Conservation (phyloP, 495 filamentous ascomycete species). For the Penicillium arizonense region DNA sequence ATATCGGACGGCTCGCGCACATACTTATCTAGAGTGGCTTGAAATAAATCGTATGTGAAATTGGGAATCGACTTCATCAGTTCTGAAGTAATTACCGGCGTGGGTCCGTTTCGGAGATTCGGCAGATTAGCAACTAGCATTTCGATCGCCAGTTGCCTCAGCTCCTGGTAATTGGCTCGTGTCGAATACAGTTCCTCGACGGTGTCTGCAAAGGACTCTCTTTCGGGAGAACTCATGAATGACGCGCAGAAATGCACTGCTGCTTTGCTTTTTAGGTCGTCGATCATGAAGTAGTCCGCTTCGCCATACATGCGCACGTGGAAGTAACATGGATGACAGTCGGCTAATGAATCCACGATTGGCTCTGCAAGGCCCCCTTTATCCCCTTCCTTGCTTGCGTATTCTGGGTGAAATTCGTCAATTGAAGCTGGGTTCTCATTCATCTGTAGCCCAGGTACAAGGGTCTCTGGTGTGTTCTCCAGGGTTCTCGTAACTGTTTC, state of each 20-base stretch:
- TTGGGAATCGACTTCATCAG: no score
- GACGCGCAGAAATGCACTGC: background rate
- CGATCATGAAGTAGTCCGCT: slow-evolving; percentile 11
- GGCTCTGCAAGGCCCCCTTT: background rate
- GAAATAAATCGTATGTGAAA: no score
- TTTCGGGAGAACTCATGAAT: background rate
- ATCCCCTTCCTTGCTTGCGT: background rate
- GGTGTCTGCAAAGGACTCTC: background rate
- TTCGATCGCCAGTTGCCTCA: slow-evolving; percentile 2
- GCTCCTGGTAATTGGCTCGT: background rate
- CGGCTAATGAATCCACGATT: background rate
- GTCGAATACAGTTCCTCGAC: background rate
- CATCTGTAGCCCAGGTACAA: background rate
- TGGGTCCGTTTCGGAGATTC: no score
- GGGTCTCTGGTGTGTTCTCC: background rate
- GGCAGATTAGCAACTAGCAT: background rate
- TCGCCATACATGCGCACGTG: slow-evolving; percentile 12
- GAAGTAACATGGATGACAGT: slow-evolving; percentile 12
- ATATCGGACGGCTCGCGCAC: no score
- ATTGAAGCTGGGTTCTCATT: background rate
- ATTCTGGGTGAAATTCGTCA: background rate
- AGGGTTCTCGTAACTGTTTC: no score
- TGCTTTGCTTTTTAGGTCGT: slow-evolving; percentile 6
- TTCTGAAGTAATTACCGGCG: no score
- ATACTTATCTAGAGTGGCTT: no score